Conservation (phyloP, 2,329 filamentous ascomycete genomes). For the Cladosporium sp. region DNA sequence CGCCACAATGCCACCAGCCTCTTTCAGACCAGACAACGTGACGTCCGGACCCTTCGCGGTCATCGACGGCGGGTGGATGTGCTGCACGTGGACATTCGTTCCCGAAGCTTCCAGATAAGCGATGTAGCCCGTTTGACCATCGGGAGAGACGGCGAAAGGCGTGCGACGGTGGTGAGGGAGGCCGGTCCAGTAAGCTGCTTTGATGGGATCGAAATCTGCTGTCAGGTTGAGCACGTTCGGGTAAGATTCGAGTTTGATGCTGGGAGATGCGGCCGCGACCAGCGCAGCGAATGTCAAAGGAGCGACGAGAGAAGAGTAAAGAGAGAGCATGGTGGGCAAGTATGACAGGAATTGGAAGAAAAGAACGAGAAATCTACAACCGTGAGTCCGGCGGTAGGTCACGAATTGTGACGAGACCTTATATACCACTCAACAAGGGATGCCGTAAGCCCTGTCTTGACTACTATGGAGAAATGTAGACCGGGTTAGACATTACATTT, state of each 20-base stretch:
- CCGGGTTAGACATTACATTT: neutral
- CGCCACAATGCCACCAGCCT: conserved; percentile 58
- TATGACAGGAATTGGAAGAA: neutral
- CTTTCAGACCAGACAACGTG: conserved; percentile 52
- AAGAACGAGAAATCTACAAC: neutral
- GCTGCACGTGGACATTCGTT: conserved; percentile 54
- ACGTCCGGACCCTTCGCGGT: conserved; percentile 49
- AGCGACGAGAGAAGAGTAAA: conserved; percentile 17
- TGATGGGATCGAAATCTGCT: conserved; percentile 53
- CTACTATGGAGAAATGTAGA: neutral
- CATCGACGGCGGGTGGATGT: conserved; percentile 53
- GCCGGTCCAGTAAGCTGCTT: conserved; percentile 58
- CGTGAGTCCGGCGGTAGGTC: neutral
- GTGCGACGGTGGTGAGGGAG: conserved; percentile 59
- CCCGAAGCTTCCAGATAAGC: conserved; percentile 57
- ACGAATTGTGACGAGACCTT: neutral
- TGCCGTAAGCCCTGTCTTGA: neutral
- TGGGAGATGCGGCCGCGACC: conserved; percentile 33
- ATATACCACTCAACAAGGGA: neutral
- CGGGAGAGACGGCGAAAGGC: conserved; percentile 58
- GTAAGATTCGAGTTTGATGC: conserved; percentile 41
- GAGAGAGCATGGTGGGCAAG: conserved; percentile 14
- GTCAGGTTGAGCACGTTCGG: conserved; percentile 46
- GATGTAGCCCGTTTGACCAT: conserved; percentile 56
- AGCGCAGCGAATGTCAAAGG: conserved; percentile 26